Conservation (phyloP, 768 basidiomycete species). For the Psilocybe cyanescens region DNA sequence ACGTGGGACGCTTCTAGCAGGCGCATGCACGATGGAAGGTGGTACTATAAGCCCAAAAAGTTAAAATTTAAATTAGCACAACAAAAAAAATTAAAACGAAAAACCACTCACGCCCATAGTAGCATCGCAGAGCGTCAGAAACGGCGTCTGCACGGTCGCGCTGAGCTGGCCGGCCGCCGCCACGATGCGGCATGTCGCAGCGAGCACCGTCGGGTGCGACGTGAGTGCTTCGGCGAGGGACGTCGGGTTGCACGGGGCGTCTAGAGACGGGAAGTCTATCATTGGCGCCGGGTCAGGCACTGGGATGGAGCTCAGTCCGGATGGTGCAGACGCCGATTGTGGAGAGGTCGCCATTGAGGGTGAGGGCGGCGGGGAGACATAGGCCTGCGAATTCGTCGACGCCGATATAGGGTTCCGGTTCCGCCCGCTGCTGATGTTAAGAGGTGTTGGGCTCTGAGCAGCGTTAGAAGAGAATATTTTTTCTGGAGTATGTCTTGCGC, state of each 20-base stretch:
- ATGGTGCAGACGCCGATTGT: not conserved
- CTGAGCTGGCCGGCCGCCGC: slow-evolving; percentile 72
- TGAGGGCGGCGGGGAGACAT: slow-evolving; percentile 37
- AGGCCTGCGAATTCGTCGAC: slow-evolving; percentile 25
- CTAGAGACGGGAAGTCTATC: slow-evolving; percentile 63
- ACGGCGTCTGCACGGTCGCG: slow-evolving; percentile 67
- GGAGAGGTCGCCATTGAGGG: slow-evolving; percentile 25
- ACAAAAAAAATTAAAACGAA: not conserved
- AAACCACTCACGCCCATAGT: slow-evolving; percentile 60
- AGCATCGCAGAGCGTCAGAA: slow-evolving; percentile 69
- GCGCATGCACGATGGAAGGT: slow-evolving; percentile 77
- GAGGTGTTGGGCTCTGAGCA: not conserved
- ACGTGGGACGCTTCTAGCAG: slow-evolving; percentile 74
- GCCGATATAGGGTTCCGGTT: slow-evolving; percentile 3
- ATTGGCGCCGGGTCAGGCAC: not conserved
- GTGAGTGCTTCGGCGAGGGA: slow-evolving; percentile 59
- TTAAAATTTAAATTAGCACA: not conserved
- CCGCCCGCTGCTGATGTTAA: not conserved
- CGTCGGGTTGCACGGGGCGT: slow-evolving; percentile 46
- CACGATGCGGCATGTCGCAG: slow-evolving; percentile 66
- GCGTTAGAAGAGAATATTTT: not conserved
- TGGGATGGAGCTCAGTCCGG: too few relatives aligned
- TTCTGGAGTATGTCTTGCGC: too few relatives aligned
- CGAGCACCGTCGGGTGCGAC: slow-evolving; percentile 59
- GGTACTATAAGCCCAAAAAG: slow-evolving; percentile 51